These are phyloP conservation scores for Suhomyces coccinellae DNA, from an alignment of 1,139 yeast species.

Conservation along the genomic window DNA sequence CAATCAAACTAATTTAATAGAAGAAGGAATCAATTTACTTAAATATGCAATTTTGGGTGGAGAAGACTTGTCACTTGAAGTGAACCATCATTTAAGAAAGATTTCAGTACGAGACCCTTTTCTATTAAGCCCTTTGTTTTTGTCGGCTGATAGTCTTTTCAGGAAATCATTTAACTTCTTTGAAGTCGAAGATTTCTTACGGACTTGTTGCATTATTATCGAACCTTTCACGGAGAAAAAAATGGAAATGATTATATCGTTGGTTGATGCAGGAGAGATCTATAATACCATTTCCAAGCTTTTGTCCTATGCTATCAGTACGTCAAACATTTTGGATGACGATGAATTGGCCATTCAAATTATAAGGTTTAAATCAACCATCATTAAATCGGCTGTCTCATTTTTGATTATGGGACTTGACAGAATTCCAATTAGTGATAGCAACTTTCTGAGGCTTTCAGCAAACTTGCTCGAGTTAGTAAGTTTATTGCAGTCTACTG, in stretches of 20 bases:
- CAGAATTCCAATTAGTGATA: conserved; percentile 37
- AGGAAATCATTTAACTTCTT: conserved; percentile 29
- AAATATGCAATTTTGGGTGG: conserved; percentile 41
- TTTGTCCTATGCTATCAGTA: conserved; percentile 32
- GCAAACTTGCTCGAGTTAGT: conserved; percentile 35
- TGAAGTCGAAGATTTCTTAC: conserved; percentile 34
- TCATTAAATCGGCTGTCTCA: conserved; percentile 31
- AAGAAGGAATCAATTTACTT: conserved; percentile 40
- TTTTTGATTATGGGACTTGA: conserved; percentile 30
- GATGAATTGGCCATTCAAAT: conserved; percentile 38
- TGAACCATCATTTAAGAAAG: conserved; percentile 23
- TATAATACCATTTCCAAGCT: conserved; percentile 31
- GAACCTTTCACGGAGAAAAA: conserved; percentile 25
- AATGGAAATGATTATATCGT: conserved; percentile 25
- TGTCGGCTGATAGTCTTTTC: conserved; percentile 28
- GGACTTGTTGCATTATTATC: conserved; percentile 34
- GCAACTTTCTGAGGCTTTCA: conserved; percentile 30
- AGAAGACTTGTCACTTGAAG: conserved; percentile 33
- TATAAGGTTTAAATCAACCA: conserved; percentile 32
- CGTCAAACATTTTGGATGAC: conserved; percentile 34
- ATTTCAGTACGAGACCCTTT: conserved; percentile 34
- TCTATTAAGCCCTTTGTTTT: conserved; percentile 32
- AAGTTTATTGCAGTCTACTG: conserved; percentile 35
- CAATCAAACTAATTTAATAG: conserved; percentile 25
- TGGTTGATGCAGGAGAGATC: conserved; percentile 30